These are phyloP conservation scores for Actinidia arguta DNA, from an alignment of 179 eudicot genomes.

Conservation along the genomic window DNA sequence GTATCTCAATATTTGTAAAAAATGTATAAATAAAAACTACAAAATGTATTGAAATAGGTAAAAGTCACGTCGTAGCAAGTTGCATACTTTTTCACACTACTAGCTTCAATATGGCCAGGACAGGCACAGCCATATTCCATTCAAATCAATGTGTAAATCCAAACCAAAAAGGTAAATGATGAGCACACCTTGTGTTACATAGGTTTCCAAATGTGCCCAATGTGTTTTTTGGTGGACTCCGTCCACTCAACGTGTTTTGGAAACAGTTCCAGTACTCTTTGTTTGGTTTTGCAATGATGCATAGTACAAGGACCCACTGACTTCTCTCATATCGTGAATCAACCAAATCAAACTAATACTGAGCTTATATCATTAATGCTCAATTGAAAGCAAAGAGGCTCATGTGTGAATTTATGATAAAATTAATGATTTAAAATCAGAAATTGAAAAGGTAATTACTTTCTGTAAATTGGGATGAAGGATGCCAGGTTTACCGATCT, in stretches of 20 bases:
- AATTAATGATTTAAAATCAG: too few species aligned
- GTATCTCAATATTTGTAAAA: too few species aligned
- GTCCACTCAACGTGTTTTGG: background rate
- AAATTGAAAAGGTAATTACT: too few species aligned
- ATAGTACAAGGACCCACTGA: background rate
- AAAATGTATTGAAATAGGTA: too few species aligned
- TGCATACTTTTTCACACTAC: background rate
- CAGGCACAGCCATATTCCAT: background rate
- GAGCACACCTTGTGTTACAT: background rate
- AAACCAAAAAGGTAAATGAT: background rate
- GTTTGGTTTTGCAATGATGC: background rate
- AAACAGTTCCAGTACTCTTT: background rate
- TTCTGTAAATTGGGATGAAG: too few species aligned
- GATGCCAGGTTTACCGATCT: too few species aligned
- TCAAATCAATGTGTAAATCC: background rate
- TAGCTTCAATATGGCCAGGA: background rate
- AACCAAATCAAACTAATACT: too few species aligned
- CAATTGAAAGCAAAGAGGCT: too few species aligned
- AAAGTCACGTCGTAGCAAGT: background rate
- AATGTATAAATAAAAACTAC: too few species aligned
- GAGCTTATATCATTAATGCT: too few species aligned
- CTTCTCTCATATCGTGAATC: too few species aligned
- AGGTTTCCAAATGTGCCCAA: background rate
- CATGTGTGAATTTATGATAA: too few species aligned
- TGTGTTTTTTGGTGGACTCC: background rate